A percentile compares a stretch with the other conserved stretches of the same genome.
phyloP scores from a whole-genome alignment of 768 basidiomycete species.

The Leccinum uliginosum region DNA sequence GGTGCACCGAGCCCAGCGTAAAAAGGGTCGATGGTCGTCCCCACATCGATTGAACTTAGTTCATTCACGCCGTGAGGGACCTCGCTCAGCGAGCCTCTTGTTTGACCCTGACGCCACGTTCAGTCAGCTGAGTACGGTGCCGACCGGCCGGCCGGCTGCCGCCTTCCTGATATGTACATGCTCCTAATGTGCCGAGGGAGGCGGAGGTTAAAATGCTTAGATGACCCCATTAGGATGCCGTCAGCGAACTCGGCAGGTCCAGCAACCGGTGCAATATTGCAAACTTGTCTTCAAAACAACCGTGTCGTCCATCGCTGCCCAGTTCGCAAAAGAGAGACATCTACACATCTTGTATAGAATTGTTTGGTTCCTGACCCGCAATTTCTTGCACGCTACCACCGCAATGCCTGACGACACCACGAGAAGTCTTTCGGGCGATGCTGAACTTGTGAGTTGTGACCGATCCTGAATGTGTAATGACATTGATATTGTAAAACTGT shows the following conservation, averaged over 20 bases:
- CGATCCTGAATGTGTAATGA: conserved; percentile 10
- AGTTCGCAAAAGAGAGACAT: background rate
- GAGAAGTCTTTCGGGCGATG: conserved; percentile 62
- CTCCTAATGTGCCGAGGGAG: background rate
- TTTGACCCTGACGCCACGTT: background rate
- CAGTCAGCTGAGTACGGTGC: background rate
- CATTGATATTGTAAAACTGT: conserved; percentile 8
- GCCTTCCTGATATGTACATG: background rate
- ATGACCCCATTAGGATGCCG: conserved; percentile 8
- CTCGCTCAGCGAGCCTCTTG: background rate
- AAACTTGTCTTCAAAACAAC: conserved; percentile 2
- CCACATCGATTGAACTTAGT: background rate
- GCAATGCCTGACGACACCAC: conserved; percentile 48
- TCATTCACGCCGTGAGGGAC: no score
- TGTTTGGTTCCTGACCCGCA: conserved; percentile 27
- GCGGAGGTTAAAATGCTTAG: conserved; percentile 2
- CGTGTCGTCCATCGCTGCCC: conserved; percentile 1
- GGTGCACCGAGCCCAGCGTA: background rate
- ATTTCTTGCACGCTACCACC: conserved; percentile 11
- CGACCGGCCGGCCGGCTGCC: background rate
- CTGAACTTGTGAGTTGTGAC: conserved; percentile 40
- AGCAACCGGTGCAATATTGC: background rate
- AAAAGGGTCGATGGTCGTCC: background rate
- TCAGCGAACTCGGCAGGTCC: conserved; percentile 18
- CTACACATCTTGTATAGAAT: background rate